These are phyloP conservation scores for Torulaspora indica DNA, from an alignment of 805 yeast species.

Conservation along the genomic window DNA sequence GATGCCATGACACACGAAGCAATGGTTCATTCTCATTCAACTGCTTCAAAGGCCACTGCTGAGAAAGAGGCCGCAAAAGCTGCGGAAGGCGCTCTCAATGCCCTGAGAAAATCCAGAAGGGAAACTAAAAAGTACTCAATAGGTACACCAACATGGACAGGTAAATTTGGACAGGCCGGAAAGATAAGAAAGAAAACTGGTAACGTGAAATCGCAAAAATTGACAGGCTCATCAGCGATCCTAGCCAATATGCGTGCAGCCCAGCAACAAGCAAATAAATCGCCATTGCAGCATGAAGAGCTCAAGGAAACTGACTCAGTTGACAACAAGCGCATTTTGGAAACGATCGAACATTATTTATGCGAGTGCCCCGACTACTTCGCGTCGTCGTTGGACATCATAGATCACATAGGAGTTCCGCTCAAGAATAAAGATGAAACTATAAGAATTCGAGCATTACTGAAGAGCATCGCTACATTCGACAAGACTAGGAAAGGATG, in stretches of 20 bases:
- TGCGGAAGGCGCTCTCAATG: slow-evolving; percentile 50
- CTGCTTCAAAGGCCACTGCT: slow-evolving; percentile 35
- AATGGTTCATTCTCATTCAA: slow-evolving; percentile 49
- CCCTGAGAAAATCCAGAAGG: slow-evolving; percentile 52
- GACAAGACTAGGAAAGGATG: slow-evolving; percentile 55
- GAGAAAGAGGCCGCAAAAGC: slow-evolving; percentile 59
- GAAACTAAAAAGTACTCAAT: slow-evolving; percentile 42
- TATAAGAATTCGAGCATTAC: slow-evolving; percentile 58
- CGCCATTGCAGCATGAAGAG: slow-evolving; percentile 1
- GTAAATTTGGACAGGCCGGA: slow-evolving; percentile 84
- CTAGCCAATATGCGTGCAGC: slow-evolving; percentile 25
- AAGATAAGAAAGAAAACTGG: slow-evolving; percentile 35
- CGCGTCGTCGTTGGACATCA: slow-evolving; percentile 49
- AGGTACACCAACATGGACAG: slow-evolving; percentile 96
- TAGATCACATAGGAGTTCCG: slow-evolving; percentile 37
- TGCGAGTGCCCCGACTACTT: slow-evolving; percentile 35
- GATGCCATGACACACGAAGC: slow-evolving; percentile 76
- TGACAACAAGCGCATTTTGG: slow-evolving; percentile 10
- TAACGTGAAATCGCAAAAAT: slow-evolving; percentile 1
- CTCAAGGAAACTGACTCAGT: slow-evolving; percentile 3
- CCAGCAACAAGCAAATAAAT: slow-evolving; percentile 14
- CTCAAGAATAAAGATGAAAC: slow-evolving; percentile 51
- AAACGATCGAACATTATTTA: slow-evolving; percentile 40
- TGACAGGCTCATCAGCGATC: slow-evolving; percentile 24
- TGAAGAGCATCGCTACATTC: slow-evolving; percentile 67